These are phyloP conservation scores for Euryodendron excelsum DNA, from an alignment of 148 eudicot species.

Conservation along the genomic window DNA sequence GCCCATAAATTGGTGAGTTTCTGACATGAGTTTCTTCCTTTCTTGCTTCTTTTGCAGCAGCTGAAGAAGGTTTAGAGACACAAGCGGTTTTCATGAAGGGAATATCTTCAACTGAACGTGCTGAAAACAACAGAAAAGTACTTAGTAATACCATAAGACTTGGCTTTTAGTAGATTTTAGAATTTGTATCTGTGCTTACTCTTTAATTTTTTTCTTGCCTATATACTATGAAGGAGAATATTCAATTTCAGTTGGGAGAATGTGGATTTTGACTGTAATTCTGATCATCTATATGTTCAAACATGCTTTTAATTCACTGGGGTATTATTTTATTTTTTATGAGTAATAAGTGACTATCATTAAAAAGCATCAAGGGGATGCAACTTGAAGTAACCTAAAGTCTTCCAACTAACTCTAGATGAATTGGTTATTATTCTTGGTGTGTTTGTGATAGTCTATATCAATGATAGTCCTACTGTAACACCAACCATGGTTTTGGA, in stretches of 20 bases:
- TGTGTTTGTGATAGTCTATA: background rate
- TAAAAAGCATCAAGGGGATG: too few relatives aligned
- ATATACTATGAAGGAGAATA: background rate
- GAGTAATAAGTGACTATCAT: too few relatives aligned
- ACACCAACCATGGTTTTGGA: background rate
- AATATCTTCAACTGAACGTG: constrained; percentile 39
- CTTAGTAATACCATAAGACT: constrained; percentile 21
- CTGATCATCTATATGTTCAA: background rate
- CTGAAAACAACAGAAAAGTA: constrained; percentile 52
- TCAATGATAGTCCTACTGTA: background rate
- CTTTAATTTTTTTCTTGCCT: background rate
- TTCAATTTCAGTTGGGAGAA: background rate
- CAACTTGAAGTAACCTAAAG: background rate
- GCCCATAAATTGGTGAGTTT: background rate
- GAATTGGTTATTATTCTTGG: background rate
- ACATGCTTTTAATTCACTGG: background rate
- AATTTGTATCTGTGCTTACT: background rate
- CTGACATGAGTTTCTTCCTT: constrained; percentile 1
- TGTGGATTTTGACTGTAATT: background rate
- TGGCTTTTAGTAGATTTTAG: constrained; percentile 8
- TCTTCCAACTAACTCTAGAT: background rate
- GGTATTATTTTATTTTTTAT: too few relatives aligned
- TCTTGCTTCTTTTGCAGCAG: constrained; percentile 30
- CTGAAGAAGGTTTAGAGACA: constrained; percentile 28
- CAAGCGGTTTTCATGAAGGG: constrained; percentile 39